Conservation (phyloP, 1,284 basidiomycete genomes). For the Caloboletus firmus region DNA sequence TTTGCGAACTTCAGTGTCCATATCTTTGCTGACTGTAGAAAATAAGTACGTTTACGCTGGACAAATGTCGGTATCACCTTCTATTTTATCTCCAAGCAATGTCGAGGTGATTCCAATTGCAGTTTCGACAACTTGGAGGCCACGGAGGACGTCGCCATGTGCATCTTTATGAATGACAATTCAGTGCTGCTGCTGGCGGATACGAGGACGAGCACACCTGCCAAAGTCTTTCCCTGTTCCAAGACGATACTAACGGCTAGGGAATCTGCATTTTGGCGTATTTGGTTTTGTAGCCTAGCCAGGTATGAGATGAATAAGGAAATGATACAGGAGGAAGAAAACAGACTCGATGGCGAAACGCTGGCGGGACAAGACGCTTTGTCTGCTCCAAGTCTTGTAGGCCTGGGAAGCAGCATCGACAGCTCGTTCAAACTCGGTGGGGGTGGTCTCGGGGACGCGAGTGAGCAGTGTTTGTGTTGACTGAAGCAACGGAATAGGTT, state of each 20-base stretch:
- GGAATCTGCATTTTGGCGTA: slow-evolving; percentile 75
- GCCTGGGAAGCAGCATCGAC: slow-evolving; percentile 85
- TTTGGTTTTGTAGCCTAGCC: slow-evolving; percentile 72
- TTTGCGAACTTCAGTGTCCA: slow-evolving; percentile 90
- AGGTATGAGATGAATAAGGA: slow-evolving; percentile 1
- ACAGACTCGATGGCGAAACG: slow-evolving; percentile 85
- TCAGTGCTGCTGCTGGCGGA: neutral
- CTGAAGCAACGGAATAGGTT: slow-evolving; percentile 39
- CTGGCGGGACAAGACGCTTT: slow-evolving; percentile 86
- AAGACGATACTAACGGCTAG: slow-evolving; percentile 79
- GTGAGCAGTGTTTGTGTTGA: slow-evolving; percentile 89
- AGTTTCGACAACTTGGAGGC: slow-evolving; percentile 92
- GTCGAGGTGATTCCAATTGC: slow-evolving; percentile 83
- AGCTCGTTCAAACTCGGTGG: slow-evolving; percentile 82
- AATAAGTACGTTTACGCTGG: slow-evolving; percentile 1
- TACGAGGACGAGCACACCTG: slow-evolving; percentile 48
- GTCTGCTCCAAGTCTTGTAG: slow-evolving; percentile 87
- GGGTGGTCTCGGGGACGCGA: slow-evolving; percentile 86
- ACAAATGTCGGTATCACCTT: slow-evolving; percentile 50
- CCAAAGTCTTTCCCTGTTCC: slow-evolving; percentile 89
- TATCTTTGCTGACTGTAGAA: slow-evolving; percentile 82
- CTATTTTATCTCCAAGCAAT: slow-evolving; percentile 87
- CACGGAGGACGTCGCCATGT: slow-evolving; percentile 91
- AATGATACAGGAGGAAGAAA: neutral
- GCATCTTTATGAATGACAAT: slow-evolving; percentile 60